Percentiles rank a stretch among this genome's conserved stretches.
phyloP scores from a whole-genome alignment of 2,329 filamentous ascomycete species.

The Dactylellina haptotyla region DNA sequence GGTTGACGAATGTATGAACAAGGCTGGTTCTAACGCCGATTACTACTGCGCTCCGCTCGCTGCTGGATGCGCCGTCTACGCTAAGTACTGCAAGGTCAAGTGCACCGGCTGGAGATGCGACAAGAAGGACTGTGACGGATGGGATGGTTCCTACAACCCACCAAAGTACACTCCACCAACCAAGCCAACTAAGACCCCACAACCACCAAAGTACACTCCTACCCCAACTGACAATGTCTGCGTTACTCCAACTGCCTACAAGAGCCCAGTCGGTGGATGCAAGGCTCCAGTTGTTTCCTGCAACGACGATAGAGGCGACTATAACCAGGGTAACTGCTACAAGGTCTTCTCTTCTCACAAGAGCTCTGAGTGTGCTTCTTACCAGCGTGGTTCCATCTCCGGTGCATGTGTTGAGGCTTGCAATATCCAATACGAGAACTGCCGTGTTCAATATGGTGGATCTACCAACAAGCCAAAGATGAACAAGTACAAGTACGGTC shows the following conservation, averaged over 20 bases:
- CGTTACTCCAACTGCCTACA: constrained; percentile 35
- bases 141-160: constrained; percentile 42
- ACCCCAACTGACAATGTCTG: constrained; percentile 44
- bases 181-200: constrained; percentile 33
- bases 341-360: constrained; percentile 45
- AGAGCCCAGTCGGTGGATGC: constrained; percentile 37
- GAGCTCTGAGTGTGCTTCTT: constrained; percentile 29
- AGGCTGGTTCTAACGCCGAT: neutral
- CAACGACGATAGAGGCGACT: constrained; percentile 38
- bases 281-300: constrained; percentile 45
- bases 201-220: constrained; percentile 25
- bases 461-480: constrained; percentile 49
- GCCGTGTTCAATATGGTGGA: constrained; percentile 47
- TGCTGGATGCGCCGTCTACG: constrained; percentile 22
- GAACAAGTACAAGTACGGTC: constrained; percentile 19
- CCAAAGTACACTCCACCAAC: constrained; percentile 26
- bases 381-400: constrained; percentile 11
- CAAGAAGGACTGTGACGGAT: constrained; percentile 48
- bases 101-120: constrained; percentile 36
- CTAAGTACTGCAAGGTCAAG: constrained; percentile 46
- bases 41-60: constrained; percentile 13
- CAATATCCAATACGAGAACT: constrained; percentile 53
- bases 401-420: constrained; percentile 43
- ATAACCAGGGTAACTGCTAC: constrained; percentile 37
- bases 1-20: constrained; percentile 28